A percentile compares a stretch with the other conserved stretches of the same genome.
phyloP scores from a whole-genome alignment of 345 rosid genomes.

The Adansonia digitata region DNA sequence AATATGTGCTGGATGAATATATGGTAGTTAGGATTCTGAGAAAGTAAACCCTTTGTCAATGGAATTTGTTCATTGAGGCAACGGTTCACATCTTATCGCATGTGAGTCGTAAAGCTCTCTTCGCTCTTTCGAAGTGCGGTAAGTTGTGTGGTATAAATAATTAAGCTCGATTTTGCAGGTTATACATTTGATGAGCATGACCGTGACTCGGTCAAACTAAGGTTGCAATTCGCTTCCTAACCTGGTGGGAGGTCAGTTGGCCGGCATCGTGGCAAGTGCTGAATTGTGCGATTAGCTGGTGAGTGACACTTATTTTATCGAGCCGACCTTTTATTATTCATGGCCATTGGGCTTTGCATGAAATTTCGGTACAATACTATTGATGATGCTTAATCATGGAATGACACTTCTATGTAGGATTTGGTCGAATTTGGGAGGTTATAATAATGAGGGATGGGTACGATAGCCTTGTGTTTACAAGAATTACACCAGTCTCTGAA shows the following conservation, averaged over 20 bases:
- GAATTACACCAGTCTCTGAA: constrained; percentile 24
- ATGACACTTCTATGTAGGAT: constrained; percentile 46
- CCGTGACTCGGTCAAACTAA: constrained; percentile 52
- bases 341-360: constrained; percentile 25
- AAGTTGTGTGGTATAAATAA: constrained; percentile 37
- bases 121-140: constrained; percentile 21
- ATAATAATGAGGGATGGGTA: constrained; percentile 29
- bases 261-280: constrained; percentile 64
- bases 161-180: constrained; percentile 67
- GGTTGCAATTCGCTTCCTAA: constrained; percentile 75
- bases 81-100: constrained; percentile 16
- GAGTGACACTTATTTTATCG: constrained; percentile 29
- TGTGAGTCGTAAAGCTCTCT: constrained; percentile 22
- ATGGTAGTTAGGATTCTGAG: constrained; percentile 6
- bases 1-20: not conserved
- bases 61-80: constrained; percentile 13
- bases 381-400: constrained; percentile 33
- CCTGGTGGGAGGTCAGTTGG: constrained; percentile 77
- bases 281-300: constrained; percentile 38
- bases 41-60: constrained; percentile 9
- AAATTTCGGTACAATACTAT: constrained; percentile 27
- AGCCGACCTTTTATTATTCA: constrained; percentile 29
- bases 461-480: constrained; percentile 26
- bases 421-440: constrained; percentile 29
- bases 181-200: constrained; percentile 62